These are phyloP conservation scores for Citrullus mucosospermus DNA, from an alignment of 306 rosid species.

Conservation along the genomic window DNA sequence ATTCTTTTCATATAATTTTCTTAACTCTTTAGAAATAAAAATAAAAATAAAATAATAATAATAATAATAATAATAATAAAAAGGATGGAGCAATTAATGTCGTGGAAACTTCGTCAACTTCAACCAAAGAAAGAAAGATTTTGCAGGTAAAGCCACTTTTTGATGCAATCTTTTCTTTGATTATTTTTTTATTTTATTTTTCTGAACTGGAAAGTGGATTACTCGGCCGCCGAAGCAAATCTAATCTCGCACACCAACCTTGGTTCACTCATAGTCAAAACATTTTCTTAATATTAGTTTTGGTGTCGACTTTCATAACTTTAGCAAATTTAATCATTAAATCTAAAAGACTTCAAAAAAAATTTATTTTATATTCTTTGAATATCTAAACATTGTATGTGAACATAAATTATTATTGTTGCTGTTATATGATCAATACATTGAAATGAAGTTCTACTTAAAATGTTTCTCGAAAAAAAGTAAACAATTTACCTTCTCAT, in stretches of 20 bases:
- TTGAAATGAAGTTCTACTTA: not conserved
- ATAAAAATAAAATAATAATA: no score
- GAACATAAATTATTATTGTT: no score
- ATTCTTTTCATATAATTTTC: not conserved
- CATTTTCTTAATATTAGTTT: not conserved
- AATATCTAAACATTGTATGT: not conserved
- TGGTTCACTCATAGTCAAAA: not conserved
- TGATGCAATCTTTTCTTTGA: not conserved
- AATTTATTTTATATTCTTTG: not conserved
- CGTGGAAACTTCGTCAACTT: conserved; percentile 4
- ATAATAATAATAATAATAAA: not conserved
- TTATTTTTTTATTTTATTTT: not conserved
- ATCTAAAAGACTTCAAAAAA: not conserved
- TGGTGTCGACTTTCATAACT: not conserved
- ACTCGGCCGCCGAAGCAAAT: not conserved
- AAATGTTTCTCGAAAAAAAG: not conserved
- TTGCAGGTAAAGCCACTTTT: conserved; percentile 5
- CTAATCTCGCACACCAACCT: not conserved
- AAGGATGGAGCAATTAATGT: not conserved
- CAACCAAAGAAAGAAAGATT: conserved; percentile 3
- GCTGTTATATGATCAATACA: not conserved
- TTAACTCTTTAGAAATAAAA: not conserved
- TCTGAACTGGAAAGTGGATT: not conserved
- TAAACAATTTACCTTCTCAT: not conserved
- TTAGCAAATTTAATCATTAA: not conserved